Conservation (phyloP, 768 basidiomycete species). For the Pholiota molesta region DNA sequence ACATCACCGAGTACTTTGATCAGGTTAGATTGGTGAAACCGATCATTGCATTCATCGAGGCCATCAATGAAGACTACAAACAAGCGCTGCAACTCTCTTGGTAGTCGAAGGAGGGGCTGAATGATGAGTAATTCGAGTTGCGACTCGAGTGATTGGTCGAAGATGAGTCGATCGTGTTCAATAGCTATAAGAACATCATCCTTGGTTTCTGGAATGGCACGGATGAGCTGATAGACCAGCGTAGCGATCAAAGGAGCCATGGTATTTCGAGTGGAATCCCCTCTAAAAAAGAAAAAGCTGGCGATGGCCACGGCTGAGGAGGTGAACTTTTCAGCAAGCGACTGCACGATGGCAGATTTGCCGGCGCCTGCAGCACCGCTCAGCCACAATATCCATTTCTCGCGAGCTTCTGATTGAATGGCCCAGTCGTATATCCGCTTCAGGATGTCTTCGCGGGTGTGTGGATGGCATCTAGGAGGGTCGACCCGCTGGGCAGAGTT, state of each 20-base stretch:
- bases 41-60: slow-evolving; percentile 25
- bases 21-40: not conserved
- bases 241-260: slow-evolving; percentile 31
- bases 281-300: slow-evolving; percentile 38
- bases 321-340: slow-evolving; percentile 21
- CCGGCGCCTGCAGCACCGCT: slow-evolving; percentile 25
- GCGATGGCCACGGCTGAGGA: slow-evolving; percentile 24
- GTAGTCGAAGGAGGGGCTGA: not conserved
- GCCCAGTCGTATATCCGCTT: not conserved
- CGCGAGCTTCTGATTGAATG: not conserved
- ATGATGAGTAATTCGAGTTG: not conserved
- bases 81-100: not conserved
- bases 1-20: not conserved
- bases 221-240: slow-evolving; percentile 28
- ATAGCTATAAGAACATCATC: slow-evolving; percentile 12
- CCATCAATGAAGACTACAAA: slow-evolving; percentile 11
- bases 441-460: not conserved
- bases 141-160: not conserved
- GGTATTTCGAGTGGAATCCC: slow-evolving; percentile 27
- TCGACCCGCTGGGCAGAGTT: too few species aligned
- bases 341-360: slow-evolving; percentile 27
- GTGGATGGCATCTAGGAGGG: not conserved
- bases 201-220: slow-evolving; percentile 7
- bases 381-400: slow-evolving; percentile 18
- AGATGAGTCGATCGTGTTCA: not conserved